Evolutionary conservation across 805 yeast species (phyloP).

Genomic region (Yamadazyma laniorum): DNA sequence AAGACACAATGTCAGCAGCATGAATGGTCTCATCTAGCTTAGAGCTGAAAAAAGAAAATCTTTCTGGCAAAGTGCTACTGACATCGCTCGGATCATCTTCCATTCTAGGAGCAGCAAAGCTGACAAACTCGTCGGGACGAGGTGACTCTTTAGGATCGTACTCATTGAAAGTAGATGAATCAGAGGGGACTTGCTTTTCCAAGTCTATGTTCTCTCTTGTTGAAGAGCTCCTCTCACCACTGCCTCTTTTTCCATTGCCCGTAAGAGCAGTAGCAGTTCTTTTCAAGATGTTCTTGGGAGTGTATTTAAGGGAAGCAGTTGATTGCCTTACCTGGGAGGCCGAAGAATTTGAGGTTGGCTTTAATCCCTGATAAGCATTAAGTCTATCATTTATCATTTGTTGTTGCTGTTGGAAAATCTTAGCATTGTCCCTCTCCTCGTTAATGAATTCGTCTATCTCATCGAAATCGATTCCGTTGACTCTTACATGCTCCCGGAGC

Average conservation of each 20-base stretch:
- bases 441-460: constrained; percentile 81
- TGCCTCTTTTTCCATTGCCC: background rate
- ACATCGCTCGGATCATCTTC: constrained; percentile 3
- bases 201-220: constrained; percentile 2
- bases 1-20: constrained; percentile 80
- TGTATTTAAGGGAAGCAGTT: constrained; percentile 58
- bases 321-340: constrained; percentile 12
- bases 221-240: constrained; percentile 1
- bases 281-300: constrained; percentile 45
- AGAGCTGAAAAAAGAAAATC: constrained; percentile 81
- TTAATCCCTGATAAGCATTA: background rate
- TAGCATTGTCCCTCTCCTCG: constrained; percentile 53
- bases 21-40: constrained; percentile 85
- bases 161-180: constrained; percentile 11
- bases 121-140: constrained; percentile 11
- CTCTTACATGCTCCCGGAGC: constrained; percentile 57
- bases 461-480: constrained; percentile 84
- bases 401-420: constrained; percentile 23
- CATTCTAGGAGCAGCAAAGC: constrained; percentile 9
- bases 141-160: constrained; percentile 6
- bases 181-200: constrained; percentile 11
- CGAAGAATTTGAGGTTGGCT: constrained; percentile 6
- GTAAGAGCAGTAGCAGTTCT: constrained; percentile 7
- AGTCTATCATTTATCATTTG: constrained; percentile 21
- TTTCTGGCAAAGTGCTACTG: constrained; percentile 49